Conservation (phyloP, 352 stramenopile genomes). For the Pythium rishiriense region DNA sequence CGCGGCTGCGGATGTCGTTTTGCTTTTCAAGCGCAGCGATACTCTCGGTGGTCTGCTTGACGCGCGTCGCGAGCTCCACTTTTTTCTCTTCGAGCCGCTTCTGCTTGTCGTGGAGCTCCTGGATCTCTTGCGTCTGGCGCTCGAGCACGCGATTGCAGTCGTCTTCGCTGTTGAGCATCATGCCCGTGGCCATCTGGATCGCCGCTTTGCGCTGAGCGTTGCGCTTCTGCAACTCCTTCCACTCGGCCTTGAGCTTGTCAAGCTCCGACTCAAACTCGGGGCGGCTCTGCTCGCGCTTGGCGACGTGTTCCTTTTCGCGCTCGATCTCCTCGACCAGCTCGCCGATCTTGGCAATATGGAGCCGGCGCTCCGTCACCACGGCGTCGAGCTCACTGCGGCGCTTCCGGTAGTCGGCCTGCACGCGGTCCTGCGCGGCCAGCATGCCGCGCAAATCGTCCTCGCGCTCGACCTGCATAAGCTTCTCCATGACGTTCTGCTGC, state of each 20-base stretch:
- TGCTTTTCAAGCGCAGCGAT: conserved; percentile 59
- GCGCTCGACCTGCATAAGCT: conserved; percentile 61
- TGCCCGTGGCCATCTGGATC: conserved; percentile 65
- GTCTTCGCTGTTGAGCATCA: conserved; percentile 83
- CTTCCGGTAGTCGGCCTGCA: conserved; percentile 40
- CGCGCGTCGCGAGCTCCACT: conserved; percentile 68
- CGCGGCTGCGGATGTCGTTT: conserved; percentile 69
- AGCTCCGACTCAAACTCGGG: conserved; percentile 52
- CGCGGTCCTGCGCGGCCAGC: conserved; percentile 25
- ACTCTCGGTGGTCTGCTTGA: conserved; percentile 59
- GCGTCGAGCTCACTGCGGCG: conserved; percentile 46
- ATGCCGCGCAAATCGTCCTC: conserved; percentile 41
- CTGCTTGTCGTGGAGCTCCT: conserved; percentile 69
- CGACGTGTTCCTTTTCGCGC: conserved; percentile 48
- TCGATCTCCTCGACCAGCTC: conserved; percentile 46
- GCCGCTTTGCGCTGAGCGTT: conserved; percentile 72
- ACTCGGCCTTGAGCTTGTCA: conserved; percentile 49
- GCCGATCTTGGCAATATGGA: conserved; percentile 42
- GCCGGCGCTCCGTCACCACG: conserved; percentile 43
- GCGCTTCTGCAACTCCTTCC: conserved; percentile 71
- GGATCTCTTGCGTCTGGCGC: conserved; percentile 69
- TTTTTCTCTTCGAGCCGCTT: conserved; percentile 70
- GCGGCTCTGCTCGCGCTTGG: conserved; percentile 39
- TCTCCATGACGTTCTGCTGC: conserved; percentile 74
- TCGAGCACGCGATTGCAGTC: conserved; percentile 74